Evolutionary conservation across 805 yeast species (phyloP).

Genomic region (Candida argentea): DNA sequence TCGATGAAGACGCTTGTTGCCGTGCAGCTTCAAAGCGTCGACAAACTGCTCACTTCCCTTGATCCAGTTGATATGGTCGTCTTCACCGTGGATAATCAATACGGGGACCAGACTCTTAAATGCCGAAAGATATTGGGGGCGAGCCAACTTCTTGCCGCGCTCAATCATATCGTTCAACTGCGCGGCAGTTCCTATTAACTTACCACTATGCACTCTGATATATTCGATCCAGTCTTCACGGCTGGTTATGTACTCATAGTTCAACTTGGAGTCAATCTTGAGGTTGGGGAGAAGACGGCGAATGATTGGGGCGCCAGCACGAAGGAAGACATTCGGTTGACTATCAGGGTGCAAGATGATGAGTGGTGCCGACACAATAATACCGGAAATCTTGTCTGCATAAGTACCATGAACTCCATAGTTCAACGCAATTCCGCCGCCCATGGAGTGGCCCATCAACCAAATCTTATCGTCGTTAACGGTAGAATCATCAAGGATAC

Average conservation of each 20-base stretch:
- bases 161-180: conserved; percentile 51
- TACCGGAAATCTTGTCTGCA: conserved; percentile 35
- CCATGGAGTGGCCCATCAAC: conserved; percentile 71
- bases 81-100: conserved; percentile 50
- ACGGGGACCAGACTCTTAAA: conserved; percentile 35
- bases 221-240: conserved; percentile 37
- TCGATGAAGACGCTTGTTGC: conserved; percentile 10
- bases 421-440: conserved; percentile 62
- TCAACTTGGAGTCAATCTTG: conserved; percentile 45
- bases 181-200: conserved; percentile 43
- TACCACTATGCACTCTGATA: conserved; percentile 27
- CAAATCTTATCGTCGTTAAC: conserved; percentile 30
- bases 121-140: conserved; percentile 23
- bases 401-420: conserved; percentile 49
- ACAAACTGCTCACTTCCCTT: conserved; percentile 36
- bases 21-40: conserved; percentile 17
- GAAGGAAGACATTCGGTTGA: conserved; percentile 38
- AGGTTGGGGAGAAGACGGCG: conserved; percentile 34
- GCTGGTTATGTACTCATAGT: conserved; percentile 44
- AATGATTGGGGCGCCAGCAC: conserved; percentile 29
- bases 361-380: conserved; percentile 50
- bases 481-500: conserved; percentile 25
- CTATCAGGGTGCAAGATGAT: conserved; percentile 48
- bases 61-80: conserved; percentile 52
- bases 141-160: conserved; percentile 47